Evolutionary conservation across 805 yeast genomes (phyloP).

Genomic region (Komagataella phaffii): DNA sequence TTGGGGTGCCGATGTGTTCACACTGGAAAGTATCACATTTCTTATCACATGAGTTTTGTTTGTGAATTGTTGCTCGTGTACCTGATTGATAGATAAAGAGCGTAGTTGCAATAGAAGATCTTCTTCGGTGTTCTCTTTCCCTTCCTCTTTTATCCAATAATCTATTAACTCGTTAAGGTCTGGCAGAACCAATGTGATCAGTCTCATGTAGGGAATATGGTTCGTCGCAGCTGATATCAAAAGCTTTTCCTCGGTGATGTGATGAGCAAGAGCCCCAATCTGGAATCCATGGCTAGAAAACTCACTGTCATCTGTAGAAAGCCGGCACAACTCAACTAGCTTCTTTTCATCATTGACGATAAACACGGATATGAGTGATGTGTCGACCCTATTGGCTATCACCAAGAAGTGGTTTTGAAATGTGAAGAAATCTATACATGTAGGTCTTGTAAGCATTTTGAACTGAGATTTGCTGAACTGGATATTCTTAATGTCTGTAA

Average conservation of each 20-base stretch:
- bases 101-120: constrained; percentile 1
- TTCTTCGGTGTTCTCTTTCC: constrained; percentile 1
- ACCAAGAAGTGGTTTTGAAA: constrained; percentile 20
- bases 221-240: constrained; percentile 56
- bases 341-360: constrained; percentile 7
- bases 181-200: constrained; percentile 41
- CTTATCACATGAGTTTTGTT: constrained; percentile 16
- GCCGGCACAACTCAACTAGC: constrained; percentile 23
- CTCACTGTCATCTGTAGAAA: constrained; percentile 64
- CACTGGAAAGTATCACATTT: constrained; percentile 25
- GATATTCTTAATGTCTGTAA: constrained; percentile 4
- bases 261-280: constrained; percentile 29
- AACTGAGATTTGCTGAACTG: constrained; percentile 9
- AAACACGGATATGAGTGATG: constrained; percentile 41
- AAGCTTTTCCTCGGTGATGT: constrained; percentile 7
- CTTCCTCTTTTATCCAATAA: neutral
- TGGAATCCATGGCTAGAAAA: constrained; percentile 53
- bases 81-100: constrained; percentile 1
- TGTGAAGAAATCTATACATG: constrained; percentile 28
- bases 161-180: constrained; percentile 1
- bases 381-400: constrained; percentile 45
- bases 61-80: constrained; percentile 9
- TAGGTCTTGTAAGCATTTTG: constrained; percentile 35
- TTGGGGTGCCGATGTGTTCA: constrained; percentile 47
- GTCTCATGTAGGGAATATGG: constrained; percentile 65